Conservation (phyloP, 2,329 filamentous ascomycete species). For the Lasiodiplodia sp. region DNA sequence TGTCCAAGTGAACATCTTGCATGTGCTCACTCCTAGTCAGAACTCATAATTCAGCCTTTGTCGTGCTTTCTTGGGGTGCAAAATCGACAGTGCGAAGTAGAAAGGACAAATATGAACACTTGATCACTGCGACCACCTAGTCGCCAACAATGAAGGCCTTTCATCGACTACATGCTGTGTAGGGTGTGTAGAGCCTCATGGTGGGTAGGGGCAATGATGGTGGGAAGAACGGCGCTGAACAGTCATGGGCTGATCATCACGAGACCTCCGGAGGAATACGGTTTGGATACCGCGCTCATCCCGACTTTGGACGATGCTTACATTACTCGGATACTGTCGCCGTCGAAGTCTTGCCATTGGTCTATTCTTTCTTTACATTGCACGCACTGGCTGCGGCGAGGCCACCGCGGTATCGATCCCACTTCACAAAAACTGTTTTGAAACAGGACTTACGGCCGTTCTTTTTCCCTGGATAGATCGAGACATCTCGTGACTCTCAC, state of each 20-base stretch:
- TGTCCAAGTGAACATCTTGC: not conserved
- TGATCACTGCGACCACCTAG: not conserved
- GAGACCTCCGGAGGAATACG: not conserved
- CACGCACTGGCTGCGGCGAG: conserved; percentile 27
- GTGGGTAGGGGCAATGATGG: not conserved
- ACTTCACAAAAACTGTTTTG: not conserved
- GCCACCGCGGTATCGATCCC: not conserved
- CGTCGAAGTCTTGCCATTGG: not conserved
- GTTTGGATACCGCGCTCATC: not conserved
- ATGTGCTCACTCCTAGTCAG: not conserved
- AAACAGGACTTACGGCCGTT: conserved; percentile 3
- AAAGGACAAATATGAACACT: not conserved
- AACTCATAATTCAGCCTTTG: not conserved
- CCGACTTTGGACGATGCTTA: not conserved
- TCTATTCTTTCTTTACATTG: conserved; percentile 29
- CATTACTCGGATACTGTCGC: not conserved
- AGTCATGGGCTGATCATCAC: conserved; percentile 9
- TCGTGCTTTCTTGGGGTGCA: not conserved
- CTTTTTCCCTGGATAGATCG: not conserved
- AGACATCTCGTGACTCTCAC: not conserved
- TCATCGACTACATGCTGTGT: not conserved
- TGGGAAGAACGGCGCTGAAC: not conserved
- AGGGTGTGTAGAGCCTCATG: not conserved
- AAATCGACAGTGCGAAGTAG: not conserved
- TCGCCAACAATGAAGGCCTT: not conserved